Evolutionary conservation across 2,329 filamentous ascomycete genomes (phyloP), one percentile per base, ranked within the genome.

Genomic region (Sporothrix brasiliensis): DNA sequence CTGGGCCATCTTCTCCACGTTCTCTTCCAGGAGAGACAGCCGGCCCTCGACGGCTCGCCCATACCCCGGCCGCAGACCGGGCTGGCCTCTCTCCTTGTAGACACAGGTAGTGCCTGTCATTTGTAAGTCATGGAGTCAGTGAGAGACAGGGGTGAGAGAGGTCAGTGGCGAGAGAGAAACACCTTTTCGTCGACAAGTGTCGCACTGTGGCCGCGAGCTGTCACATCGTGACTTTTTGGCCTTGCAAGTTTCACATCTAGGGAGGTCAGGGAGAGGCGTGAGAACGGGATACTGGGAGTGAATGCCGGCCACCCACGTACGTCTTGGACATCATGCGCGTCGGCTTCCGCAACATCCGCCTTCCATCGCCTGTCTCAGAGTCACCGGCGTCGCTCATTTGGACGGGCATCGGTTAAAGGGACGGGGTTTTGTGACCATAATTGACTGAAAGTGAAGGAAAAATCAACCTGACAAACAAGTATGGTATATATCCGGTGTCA

Each of bases 191-290:
- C 68, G 70, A 27, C 72, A 72, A 2, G 60, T 41, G 34, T 61
- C 44, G 69, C 70, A 73, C 34, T 41, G n/a, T 0, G 72, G 72
- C 9, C 68, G 72, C 10, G 68, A 44, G 30, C 72, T 73, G 67
- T 73, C 72, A 56, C 72, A 73, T 41, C 70, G 56, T 14, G 70
- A 72, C 67, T 73, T 73, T 58, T 73, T 73, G 21, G 66, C 39
- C 61, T 72, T 72, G 72, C 72, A 73, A 2, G 52, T 66, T 21
- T 73, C 72, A 44, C 72, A 73, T 21, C 70, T 72, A 27, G 6
- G 16, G 21, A 19, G 1, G 39, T 19, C 34, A 41, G 14, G 19
- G 16, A 19, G 27, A 10, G 3, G 24, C 9, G 10, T 16, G 60
- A 41, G n/a, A 19, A 7, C 14, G 16, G 16, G n/a, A 24, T 9